Percentiles rank a stretch among this genome's conserved stretches.
These are phyloP conservation scores for Panicum hallii DNA, from an alignment of 202 grass and related monocot species.

Conservation along the genomic window DNA sequence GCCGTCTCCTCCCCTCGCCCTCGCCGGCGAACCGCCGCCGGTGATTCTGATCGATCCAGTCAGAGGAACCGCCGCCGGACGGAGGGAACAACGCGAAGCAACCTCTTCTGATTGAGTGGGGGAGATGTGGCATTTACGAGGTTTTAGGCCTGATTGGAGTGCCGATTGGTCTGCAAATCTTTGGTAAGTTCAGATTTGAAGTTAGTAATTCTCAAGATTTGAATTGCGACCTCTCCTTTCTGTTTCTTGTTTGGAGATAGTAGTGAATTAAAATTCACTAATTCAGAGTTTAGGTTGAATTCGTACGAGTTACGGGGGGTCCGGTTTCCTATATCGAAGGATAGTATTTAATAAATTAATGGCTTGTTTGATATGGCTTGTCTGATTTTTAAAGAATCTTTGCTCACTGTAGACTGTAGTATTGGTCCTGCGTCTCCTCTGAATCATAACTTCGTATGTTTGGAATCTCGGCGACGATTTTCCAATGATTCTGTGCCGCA, in stretches of 20 bases:
- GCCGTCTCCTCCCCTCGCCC: not conserved
- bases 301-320: no score
- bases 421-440: no score
- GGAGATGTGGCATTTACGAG: not conserved
- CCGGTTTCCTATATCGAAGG: no score
- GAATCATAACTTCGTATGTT: no score
- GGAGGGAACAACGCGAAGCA: conserved; percentile 9
- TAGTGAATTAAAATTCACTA: not conserved
- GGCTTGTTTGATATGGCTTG: no score
- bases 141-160: not conserved
- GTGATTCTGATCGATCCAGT: conserved; percentile 32
- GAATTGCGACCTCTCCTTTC: not conserved
- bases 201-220: not conserved
- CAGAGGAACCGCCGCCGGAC: conserved; percentile 20
- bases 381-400: no score
- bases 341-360: no score
- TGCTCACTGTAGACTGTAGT: no score
- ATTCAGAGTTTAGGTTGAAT: not conserved
- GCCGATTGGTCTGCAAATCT: not conserved
- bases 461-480: no score
- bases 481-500: no score
- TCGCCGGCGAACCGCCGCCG: not conserved
- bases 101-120: no score
- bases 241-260: not conserved
- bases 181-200: not conserved